A percentile compares a stretch with the other conserved stretches of the same genome.
phyloP scores from a whole-genome alignment of 116 monocot species.

The Trichopus zeylanicus region DNA sequence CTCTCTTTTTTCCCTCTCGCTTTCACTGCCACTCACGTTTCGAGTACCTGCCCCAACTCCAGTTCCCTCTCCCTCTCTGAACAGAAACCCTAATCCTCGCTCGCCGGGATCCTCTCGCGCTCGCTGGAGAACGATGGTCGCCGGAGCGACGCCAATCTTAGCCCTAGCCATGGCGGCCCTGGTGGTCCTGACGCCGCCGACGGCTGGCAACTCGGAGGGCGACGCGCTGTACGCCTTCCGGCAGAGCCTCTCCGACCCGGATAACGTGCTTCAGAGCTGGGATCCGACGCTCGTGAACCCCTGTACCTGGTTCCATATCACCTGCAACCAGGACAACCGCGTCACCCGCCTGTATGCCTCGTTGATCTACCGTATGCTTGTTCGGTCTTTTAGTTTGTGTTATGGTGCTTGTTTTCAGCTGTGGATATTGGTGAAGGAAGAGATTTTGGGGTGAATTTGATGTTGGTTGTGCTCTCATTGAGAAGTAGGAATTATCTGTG shows the following conservation, averaged over 20 bases:
- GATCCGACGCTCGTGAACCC: constrained; percentile 94
- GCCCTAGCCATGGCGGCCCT: constrained; percentile 11
- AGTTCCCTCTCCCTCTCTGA: constrained; percentile 4
- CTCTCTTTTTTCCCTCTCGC: neutral
- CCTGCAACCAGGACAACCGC: constrained; percentile 85
- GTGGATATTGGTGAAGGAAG: neutral
- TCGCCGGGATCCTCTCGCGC: neutral
- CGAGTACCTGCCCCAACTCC: neutral
- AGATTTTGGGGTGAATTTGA: too few species aligned
- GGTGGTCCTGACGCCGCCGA: constrained; percentile 12
- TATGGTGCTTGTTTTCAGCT: neutral
- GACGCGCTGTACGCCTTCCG: constrained; percentile 85
- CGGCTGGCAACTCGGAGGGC: constrained; percentile 65
- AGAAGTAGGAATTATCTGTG: too few species aligned
- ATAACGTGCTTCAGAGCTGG: constrained; percentile 87
- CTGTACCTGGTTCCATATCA: constrained; percentile 96
- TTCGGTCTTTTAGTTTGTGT: neutral
- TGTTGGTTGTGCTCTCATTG: too few species aligned
- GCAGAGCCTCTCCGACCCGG: constrained; percentile 69
- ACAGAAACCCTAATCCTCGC: constrained; percentile 17
- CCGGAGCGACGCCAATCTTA: neutral
- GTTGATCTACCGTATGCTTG: neutral
- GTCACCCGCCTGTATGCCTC: constrained; percentile 70
- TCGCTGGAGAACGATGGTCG: constrained; percentile 15
- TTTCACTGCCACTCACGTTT: too few species aligned